Evolutionary conservation across 164 flowering plant species (phyloP).

Genomic region (Aristolochia californica): DNA sequence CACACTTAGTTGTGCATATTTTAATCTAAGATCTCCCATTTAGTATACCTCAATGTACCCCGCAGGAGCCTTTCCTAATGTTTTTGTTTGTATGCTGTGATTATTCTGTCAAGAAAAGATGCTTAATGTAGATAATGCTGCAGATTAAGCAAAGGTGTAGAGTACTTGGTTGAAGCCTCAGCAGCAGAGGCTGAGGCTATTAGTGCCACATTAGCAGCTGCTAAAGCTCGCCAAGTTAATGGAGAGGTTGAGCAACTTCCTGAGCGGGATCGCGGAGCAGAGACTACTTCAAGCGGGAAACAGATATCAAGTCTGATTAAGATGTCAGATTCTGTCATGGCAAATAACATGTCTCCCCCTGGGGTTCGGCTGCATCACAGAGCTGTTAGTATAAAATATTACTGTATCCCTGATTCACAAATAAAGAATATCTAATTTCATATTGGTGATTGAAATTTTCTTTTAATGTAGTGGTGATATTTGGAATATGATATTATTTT

Average conservation of each 20-base stretch:
- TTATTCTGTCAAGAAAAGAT: background rate
- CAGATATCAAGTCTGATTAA: conserved; percentile 54
- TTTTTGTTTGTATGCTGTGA: background rate
- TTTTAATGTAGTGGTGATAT: background rate
- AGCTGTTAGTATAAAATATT: conserved; percentile 52
- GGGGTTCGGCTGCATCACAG: conserved; percentile 92
- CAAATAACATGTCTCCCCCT: conserved; percentile 45
- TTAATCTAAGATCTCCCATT: background rate
- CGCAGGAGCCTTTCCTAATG: no score
- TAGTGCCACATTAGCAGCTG: conserved; percentile 90
- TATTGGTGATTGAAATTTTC: background rate
- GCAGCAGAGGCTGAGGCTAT: conserved; percentile 99
- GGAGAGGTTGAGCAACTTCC: conserved; percentile 79
- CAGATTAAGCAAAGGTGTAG: conserved; percentile 88
- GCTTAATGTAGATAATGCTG: conserved; percentile 9
- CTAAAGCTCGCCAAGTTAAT: conserved; percentile 87
- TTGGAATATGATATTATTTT: background rate
- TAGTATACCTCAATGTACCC: no score
- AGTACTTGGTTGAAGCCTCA: conserved; percentile 93
- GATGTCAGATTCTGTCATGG: conserved; percentile 48
- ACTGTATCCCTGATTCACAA: background rate
- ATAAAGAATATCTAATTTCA: conserved; percentile 1
- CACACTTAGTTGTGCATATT: no score
- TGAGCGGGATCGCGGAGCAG: conserved; percentile 85
- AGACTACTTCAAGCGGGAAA: conserved; percentile 91